These are phyloP conservation scores for Pichia paraexigua DNA, from an alignment of 805 yeast genomes.

Conservation along the genomic window DNA sequence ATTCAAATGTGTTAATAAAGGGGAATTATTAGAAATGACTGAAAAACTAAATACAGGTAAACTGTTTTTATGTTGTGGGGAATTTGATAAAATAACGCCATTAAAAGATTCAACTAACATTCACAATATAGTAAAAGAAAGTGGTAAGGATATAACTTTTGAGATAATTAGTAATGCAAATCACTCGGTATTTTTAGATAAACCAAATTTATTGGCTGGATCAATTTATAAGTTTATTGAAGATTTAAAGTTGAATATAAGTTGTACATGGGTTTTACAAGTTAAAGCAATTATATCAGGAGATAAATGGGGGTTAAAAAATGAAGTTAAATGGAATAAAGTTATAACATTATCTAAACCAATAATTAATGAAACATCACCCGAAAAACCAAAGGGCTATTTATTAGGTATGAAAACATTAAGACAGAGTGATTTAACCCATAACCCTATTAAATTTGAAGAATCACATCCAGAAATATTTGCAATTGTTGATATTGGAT, in stretches of 20 bases:
- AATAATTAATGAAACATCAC: slow-evolving; percentile 26
- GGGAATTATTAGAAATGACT: slow-evolving; percentile 38
- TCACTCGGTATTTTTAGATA: slow-evolving; percentile 55
- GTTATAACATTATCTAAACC: slow-evolving; percentile 43
- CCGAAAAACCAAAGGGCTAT: slow-evolving; percentile 31
- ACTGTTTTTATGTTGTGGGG: slow-evolving; percentile 52
- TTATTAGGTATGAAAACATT: slow-evolving; percentile 69
- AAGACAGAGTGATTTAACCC: slow-evolving; percentile 52
- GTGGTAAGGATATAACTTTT: slow-evolving; percentile 26
- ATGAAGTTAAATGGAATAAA: slow-evolving; percentile 63
- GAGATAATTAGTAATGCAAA: slow-evolving; percentile 45
- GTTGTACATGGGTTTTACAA: slow-evolving; percentile 64
- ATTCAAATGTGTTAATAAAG: slow-evolving; percentile 34
- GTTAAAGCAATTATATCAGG: slow-evolving; percentile 55
- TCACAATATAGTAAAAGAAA: slow-evolving; percentile 11
- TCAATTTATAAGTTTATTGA: slow-evolving; percentile 50
- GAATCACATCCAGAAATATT: slow-evolving; percentile 39
- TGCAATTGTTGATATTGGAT: slow-evolving; percentile 63
- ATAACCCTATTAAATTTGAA: slow-evolving; percentile 54
- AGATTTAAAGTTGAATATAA: slow-evolving; percentile 39
- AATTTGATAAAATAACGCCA: slow-evolving; percentile 48
- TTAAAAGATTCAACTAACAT: slow-evolving; percentile 12
- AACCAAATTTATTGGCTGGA: slow-evolving; percentile 60
- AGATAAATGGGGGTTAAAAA: slow-evolving; percentile 74
- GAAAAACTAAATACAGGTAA: slow-evolving; percentile 31